Evolutionary conservation across 306 rosid genomes (phyloP), one percentile per base, ranked within the genome.

Genomic region (Pyrus betulifolia): DNA sequence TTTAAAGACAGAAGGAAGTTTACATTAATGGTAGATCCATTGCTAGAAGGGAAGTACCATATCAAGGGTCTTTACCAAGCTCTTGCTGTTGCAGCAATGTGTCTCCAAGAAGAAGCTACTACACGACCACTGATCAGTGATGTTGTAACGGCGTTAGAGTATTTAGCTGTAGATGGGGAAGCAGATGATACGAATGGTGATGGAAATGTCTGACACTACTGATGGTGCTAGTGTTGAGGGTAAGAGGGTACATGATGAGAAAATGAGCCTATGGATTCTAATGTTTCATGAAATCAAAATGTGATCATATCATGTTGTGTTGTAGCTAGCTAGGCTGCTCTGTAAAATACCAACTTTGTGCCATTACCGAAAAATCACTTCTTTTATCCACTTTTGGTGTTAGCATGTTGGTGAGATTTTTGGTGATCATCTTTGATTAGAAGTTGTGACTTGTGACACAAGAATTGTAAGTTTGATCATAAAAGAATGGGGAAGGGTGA

Each of bases 71-170:
- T 94, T 22, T 84, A 83, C 82, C 98, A 92, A 88, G 98, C 98
- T 79, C 83, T 94, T 38, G 97, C 97, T 76, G 90, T 94, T 45
- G 98, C 98, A 71, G 95, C 91, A 46, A 94, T 94, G 97, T 94
- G 98, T 74, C 89, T 92, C 21, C 94, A 87, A 61, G 96, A 92
- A 54, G 95, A 94, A 82, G 93, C 91, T 44, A 60, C 67, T 38
- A 87, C 89, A 0, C 70, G 98, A 38, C 98, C 97, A 67, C 59
- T 91, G 74, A 94, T 94, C 52, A 84, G 97, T 49, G 97, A 94
- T 1, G 97, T 90, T 42, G 98, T 92, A 19, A 90, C 95, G 10
- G 97, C 98, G 33, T 82, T 92, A 28, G 87, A 81, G 11, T 89
- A 81, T 70, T 83, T 94, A 75, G 71, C 86, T 0, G 72, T 81